Conservation (phyloP, 176 grass and related monocot species). For the Oryza glaberrima region DNA sequence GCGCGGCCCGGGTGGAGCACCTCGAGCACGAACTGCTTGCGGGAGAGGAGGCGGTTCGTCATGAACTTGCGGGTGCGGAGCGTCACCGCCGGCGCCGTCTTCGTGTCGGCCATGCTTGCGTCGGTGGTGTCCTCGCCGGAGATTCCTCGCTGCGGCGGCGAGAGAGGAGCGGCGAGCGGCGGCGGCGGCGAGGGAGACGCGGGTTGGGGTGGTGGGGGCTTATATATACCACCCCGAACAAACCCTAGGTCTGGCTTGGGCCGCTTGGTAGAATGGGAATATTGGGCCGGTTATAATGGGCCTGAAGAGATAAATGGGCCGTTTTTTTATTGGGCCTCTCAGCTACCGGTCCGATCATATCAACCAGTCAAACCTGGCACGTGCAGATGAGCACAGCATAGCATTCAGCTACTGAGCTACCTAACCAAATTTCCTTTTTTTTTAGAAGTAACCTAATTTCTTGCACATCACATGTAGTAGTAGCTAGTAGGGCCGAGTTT, state of each 20-base stretch:
- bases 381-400: neutral
- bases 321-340: neutral
- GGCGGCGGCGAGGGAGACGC: neutral
- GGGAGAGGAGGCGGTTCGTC: slow-evolving; percentile 92
- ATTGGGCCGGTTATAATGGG: neutral
- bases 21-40: slow-evolving; percentile 97
- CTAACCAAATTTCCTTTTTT: neutral
- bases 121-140: neutral
- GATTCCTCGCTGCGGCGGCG: neutral
- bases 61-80: slow-evolving; percentile 98
- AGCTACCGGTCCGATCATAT: neutral
- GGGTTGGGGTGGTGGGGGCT: neutral
- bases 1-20: slow-evolving; percentile 92
- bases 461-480: neutral
- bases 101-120: slow-evolving; percentile 72
- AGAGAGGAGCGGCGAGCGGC: neutral
- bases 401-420: neutral
- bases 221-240: neutral
- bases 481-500: neutral
- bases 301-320: neutral
- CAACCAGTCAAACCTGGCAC: neutral
- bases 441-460: too few relatives aligned
- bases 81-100: slow-evolving; percentile 60
- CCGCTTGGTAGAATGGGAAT: neutral
- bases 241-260: neutral